These are phyloP conservation scores for Mrakia frigida DNA, from an alignment of 768 basidiomycete genomes.

Conservation along the genomic window DNA sequence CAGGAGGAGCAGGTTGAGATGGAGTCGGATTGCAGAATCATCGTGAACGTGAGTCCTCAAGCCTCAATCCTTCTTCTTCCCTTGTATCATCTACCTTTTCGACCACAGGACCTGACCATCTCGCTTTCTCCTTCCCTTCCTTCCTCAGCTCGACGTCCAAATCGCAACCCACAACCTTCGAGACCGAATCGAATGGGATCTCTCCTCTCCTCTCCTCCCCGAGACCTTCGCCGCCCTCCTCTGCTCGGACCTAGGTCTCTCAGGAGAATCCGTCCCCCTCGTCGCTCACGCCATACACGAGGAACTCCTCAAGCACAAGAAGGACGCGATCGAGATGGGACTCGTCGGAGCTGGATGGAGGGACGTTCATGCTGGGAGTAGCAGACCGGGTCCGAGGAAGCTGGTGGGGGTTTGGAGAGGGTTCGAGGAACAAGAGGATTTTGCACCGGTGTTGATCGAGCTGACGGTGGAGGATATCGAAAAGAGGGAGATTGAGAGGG, in stretches of 20 bases:
- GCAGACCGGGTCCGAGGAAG: constrained; percentile 54
- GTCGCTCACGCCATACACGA: constrained; percentile 92
- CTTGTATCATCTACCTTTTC: too few relatives aligned
- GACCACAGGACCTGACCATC: too few relatives aligned
- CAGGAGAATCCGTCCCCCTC: constrained; percentile 80
- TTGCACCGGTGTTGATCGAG: constrained; percentile 78
- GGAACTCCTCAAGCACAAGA: constrained; percentile 90
- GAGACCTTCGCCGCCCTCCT: constrained; percentile 74
- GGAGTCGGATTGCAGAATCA: constrained; percentile 45
- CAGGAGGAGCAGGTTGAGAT: constrained; percentile 48
- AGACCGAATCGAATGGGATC: constrained; percentile 98
- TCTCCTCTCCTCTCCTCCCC: constrained; percentile 79
- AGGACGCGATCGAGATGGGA: constrained; percentile 90
- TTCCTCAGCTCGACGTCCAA: constrained; percentile 87
- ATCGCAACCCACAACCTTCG: constrained; percentile 83
- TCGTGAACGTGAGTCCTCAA: constrained; percentile 46
- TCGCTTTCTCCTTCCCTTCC: constrained; percentile 10
- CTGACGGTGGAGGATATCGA: constrained; percentile 87
- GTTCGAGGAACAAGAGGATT: constrained; percentile 88
- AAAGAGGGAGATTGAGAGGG: constrained; percentile 77
- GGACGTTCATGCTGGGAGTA: constrained; percentile 30
- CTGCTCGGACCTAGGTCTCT: constrained; percentile 77
- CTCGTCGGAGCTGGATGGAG: constrained; percentile 60
- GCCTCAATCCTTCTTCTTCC: neutral
- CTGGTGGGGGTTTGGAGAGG: constrained; percentile 89